Evolutionary conservation across 2,329 filamentous ascomycete species (phyloP).

Genomic region (Colletotrichum simmondsii): DNA sequence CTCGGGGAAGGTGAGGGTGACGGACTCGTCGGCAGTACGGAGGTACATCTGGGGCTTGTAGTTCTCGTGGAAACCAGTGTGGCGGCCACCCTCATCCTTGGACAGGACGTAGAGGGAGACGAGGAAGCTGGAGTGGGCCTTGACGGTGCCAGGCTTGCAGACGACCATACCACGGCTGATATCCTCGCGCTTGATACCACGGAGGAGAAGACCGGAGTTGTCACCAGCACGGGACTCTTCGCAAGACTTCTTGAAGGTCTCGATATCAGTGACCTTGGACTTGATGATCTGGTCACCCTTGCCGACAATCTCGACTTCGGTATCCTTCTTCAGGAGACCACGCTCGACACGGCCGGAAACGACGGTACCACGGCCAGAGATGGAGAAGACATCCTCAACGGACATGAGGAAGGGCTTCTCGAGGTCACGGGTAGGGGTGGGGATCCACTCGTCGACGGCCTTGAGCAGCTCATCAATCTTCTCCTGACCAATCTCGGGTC

Average conservation of each 20-base stretch:
- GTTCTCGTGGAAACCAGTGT: constrained; percentile 95
- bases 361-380: constrained; percentile 94
- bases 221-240: constrained; percentile 96
- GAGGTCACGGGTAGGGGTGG: constrained; percentile 90
- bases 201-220: constrained; percentile 96
- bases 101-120: constrained; percentile 96
- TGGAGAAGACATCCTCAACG: constrained; percentile 92
- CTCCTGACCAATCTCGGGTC: constrained; percentile 84
- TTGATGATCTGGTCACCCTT: constrained; percentile 86
- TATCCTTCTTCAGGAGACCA: constrained; percentile 91
- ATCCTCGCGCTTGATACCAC: constrained; percentile 96
- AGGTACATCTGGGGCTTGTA: constrained; percentile 98
- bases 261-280: constrained; percentile 99
- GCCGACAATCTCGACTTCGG: constrained; percentile 93
- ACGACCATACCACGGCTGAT: constrained; percentile 95
- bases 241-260: constrained; percentile 99
- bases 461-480: constrained; percentile 94
- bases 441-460: constrained; percentile 95
- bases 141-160: constrained; percentile 82
- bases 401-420: constrained; percentile 99
- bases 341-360: constrained; percentile 98
- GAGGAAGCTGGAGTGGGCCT: constrained; percentile 91
- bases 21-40: constrained; percentile 86
- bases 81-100: constrained; percentile 97
- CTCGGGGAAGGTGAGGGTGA: constrained; percentile 87